Base-by-base conservation (phyloP, 164 flowering plant species). In the Pachysandra terminalis region DNA sequence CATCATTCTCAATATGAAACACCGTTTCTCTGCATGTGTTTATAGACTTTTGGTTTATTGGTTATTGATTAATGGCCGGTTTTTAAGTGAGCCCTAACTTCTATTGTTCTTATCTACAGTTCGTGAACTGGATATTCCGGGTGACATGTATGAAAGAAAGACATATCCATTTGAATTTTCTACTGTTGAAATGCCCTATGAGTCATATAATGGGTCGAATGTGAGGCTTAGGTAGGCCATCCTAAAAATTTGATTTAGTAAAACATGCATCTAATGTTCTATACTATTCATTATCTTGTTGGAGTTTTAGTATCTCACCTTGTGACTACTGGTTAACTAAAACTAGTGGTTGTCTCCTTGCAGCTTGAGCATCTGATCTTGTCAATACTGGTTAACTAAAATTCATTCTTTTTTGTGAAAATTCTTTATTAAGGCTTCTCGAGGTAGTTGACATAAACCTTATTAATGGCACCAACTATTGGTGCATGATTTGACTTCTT, bases 161-260 rank as follows among this genome's bases (percentile, higher is more conserved):
- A 80, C 89, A 57, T 95, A 85, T 65, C 90, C 96, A 17, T 95
- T 95, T 82, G 98, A 95, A 66, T 95, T 95, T 80, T 91, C 98
- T 51, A 85, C 96, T 0, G 98, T 94, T 74, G 98, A 94, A 81
- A 94, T 95, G 98, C 96, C 98, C 51, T 90, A 86, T 70, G 98
- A 95, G 77, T 83, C 98, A 56, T 90, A 95, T 74, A 95, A 85
- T 82, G 98, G 97, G 49, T 90, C 86, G 21, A 90, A 95, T 71
- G 98, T 95, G 78, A 86, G 98, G 79, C 96, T 95, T 19, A 90
- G 98, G 98, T 95, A 79, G 70, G 77, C 17, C 63, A 19, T 55
- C 15, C 5, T 3, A 54, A 69, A 4, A 22, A 2, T 56, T 40
- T 19, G 63, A 1, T 32, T 23, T 21, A 41, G 52, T 55, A 10